Evolutionary conservation across 257 asterid species (phyloP), one percentile per base, ranked within the genome.

Genomic region (Thymus quinquecostatus): DNA sequence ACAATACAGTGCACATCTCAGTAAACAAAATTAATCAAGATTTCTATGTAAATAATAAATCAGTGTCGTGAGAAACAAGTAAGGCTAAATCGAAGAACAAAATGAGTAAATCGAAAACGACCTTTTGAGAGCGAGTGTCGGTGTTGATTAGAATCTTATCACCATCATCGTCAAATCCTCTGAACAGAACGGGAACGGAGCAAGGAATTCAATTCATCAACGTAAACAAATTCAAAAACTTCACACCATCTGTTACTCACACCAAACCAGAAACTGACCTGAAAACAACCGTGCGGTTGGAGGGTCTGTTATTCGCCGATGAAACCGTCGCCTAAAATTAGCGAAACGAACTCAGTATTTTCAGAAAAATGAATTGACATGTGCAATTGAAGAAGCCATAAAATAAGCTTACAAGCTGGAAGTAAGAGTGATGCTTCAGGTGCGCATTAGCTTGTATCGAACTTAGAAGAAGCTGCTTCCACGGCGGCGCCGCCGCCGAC

Each of bases 201-300:
- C n/a, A 75, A 40, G 55, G 65, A 12, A 55, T 44, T 48, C 63
- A 59, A 29, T 55, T 49, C 62, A 40, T 30, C 55, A 70, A 64
- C 1, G 41, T 10, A 27, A 21, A 1, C 33, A 60, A 45, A 21
- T 8, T 8, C 1, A 40, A 29, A 27, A 29, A 27, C 28, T 29
- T 12, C 50, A 33, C 11, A 36, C 5, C 50, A 27, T 13, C 27
- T 2, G 13, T 69, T 36, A 33, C 57, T 69, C 44, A 33, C 57
- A 34, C 54, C n/a, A 51, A 12, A 62, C 4, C 28, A 49, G 74
- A 72, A 66, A 38, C 47, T 56, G 33, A 89, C 97, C 98, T 85
- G 89, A 88, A 94, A 73, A 94, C 99, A 58, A 94, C 99, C n/a
- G 99, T 89, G 48, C 99, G 98, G 80, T 94, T 94, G 30, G 93